Evolutionary conservation across 2,329 filamentous ascomycete genomes (phyloP).

Genomic region (Arthrinium puccinioides): DNA sequence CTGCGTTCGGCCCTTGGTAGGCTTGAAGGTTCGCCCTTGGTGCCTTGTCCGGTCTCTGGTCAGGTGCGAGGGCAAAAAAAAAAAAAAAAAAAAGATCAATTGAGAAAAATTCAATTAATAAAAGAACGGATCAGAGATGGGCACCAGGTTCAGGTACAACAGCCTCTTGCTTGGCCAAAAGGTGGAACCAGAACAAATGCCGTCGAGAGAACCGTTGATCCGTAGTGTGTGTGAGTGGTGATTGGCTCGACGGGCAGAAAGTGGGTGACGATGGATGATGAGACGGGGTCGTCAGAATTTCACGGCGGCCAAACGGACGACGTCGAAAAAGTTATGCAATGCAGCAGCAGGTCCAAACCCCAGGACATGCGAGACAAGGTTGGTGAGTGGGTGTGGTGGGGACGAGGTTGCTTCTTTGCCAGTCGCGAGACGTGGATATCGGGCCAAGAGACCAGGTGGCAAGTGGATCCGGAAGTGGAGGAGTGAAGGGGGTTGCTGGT

Average conservation of each 20-base stretch:
- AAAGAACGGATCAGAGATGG: background rate
- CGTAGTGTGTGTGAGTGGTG: background rate
- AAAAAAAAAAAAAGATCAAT: slow-evolving; percentile 1
- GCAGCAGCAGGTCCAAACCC: too few species aligned
- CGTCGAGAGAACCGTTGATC: slow-evolving; percentile 10
- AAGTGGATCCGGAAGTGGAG: slow-evolving; percentile 1
- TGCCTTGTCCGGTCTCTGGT: too few species aligned
- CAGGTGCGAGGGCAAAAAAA: slow-evolving; percentile 2
- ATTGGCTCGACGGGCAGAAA: background rate
- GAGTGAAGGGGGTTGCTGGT: background rate
- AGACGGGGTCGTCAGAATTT: slow-evolving; percentile 4
- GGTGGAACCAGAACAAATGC: slow-evolving; percentile 4
- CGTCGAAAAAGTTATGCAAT: too few species aligned
- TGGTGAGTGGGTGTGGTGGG: slow-evolving; percentile 1
- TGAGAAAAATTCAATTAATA: background rate
- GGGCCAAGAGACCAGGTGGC: slow-evolving; percentile 7
- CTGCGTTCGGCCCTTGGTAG: slow-evolving; percentile 1
- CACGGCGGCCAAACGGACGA: too few species aligned
- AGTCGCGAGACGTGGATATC: too few species aligned
- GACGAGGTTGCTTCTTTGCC: too few species aligned
- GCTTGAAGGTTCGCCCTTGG: background rate
- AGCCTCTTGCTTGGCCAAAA: background rate
- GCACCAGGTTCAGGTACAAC: slow-evolving; percentile 8
- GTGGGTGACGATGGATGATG: slow-evolving; percentile 5
- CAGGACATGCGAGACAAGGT: too few species aligned